These are phyloP conservation scores for Durio zibethinus DNA, from an alignment of 345 rosid genomes.

Conservation along the genomic window DNA sequence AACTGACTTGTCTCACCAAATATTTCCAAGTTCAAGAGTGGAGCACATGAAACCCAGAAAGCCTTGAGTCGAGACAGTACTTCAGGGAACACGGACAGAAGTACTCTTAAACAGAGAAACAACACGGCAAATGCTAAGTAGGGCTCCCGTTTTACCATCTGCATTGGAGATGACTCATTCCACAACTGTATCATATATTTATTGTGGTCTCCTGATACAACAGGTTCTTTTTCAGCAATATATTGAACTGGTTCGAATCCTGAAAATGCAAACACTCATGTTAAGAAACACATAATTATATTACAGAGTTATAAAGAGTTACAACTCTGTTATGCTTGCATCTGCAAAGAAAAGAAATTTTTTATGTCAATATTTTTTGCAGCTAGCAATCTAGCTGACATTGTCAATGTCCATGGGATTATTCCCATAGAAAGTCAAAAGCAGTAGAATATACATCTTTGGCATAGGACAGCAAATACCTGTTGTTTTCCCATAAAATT, in stretches of 20 bases:
- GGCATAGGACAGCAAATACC: conserved; percentile 35
- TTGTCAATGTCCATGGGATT: background rate
- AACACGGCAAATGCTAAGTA: conserved; percentile 48
- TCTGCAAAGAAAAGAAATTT: background rate
- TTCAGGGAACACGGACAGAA: conserved; percentile 44
- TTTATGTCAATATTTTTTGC: background rate
- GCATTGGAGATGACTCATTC: conserved; percentile 32
- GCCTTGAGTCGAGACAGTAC: conserved; percentile 49
- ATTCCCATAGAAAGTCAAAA: background rate
- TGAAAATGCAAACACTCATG: conserved; percentile 26
- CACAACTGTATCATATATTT: conserved; percentile 29
- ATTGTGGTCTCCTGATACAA: conserved; percentile 8
- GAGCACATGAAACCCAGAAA: conserved; percentile 51
- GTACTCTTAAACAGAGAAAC: conserved; percentile 50
- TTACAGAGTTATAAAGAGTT: background rate
- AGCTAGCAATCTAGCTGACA: background rate
- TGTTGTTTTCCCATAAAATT: conserved; percentile 65
- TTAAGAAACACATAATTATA: background rate
- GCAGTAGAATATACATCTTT: background rate
- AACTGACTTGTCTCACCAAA: conserved; percentile 78
- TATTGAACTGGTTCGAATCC: conserved; percentile 59
- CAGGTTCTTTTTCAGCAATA: conserved; percentile 34
- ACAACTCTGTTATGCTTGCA: background rate
- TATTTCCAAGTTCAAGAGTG: conserved; percentile 71
- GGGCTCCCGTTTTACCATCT: conserved; percentile 51